Base-by-base conservation (phyloP, 495 filamentous ascomycete species). In the Cladorrhinum samala region DNA sequence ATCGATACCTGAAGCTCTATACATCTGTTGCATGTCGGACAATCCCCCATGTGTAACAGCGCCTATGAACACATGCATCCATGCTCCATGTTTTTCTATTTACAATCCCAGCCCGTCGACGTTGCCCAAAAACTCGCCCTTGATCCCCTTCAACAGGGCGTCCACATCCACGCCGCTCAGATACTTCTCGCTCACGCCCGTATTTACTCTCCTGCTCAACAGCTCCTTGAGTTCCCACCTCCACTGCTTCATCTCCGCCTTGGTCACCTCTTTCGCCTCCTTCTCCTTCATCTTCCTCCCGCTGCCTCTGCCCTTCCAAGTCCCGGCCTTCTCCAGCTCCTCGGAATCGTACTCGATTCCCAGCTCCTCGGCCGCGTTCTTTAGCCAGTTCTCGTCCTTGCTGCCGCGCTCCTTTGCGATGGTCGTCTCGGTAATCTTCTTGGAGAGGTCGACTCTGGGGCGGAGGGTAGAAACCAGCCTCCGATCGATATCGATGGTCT, bases 291-390 rank as follows among this genome's bases (percentile, higher is more conserved):
- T 75, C 65, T 87, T 85, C 54, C 87, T 77, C 8, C 85, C 88
- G 18, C 69, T 76, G 21, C 85, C 80, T 38, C 87, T 81, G 6
- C 84, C 82, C 48, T 80, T 80, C 61, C 84, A 82, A 45, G 71
- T 71, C 9, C 79, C 77, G 9, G 71, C 76, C 38, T 74, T 69
- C 54, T 86, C 83, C 45, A 93, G 84, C 45, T 91, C 88, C 18
- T 96, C 91, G 56, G 83, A 87, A 61, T 96, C 89, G 62, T 92
- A 92, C 20, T 96, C 93, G 5, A 97, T 87, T 2, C 93, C 93
- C 2, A 98, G 79, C 56, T 97, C 93, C 46, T 96, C 90, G 1
- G 93, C 94, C 0, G 91, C 93, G 11, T 76, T 77, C 30, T 79
- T 79, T 50, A 97, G 68, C 86, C 89, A 95, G 52, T 88, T 83